A percentile compares a stretch with the other conserved stretches of the same genome.
Conservation (phyloP, 192 early-diverging fungal species). For the Backusella sp. region DNA sequence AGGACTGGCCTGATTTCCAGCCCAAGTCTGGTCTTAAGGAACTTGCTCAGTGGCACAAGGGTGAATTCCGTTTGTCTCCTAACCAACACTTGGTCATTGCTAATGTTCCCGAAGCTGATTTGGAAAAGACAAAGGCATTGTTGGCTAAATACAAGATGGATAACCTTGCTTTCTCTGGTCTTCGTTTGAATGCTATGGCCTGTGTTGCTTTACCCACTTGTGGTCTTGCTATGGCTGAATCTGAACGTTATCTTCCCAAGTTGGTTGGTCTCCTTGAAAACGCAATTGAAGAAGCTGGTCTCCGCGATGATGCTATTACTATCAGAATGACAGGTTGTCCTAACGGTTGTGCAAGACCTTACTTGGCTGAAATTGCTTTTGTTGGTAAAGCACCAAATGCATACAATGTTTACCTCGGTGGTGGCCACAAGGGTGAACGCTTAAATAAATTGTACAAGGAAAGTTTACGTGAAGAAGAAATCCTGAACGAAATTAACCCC, state of each 20-base stretch:
- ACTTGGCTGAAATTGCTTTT: conserved; percentile 92
- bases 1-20: conserved; percentile 71
- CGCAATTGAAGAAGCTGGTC: conserved; percentile 75
- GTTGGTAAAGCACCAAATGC: conserved; percentile 93
- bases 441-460: conserved; percentile 93
- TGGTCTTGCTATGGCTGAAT: conserved; percentile 95
- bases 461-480: conserved; percentile 85
- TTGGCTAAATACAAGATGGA: conserved; percentile 80
- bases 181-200: conserved; percentile 91
- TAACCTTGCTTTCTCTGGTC: conserved; percentile 75
- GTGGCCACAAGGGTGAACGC: conserved; percentile 81
- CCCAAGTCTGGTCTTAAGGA: conserved; percentile 78
- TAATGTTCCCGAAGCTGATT: conserved; percentile 70
- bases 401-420: conserved; percentile 96
- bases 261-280: conserved; percentile 80
- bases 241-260: conserved; percentile 90
- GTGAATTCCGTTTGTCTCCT: conserved; percentile 85
- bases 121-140: conserved; percentile 63
- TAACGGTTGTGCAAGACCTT: conserved; percentile 96
- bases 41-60: conserved; percentile 70
- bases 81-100: conserved; percentile 92
- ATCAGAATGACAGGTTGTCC: conserved; percentile 99
- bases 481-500: conserved; percentile 71
- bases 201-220: conserved; percentile 97
- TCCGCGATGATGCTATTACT: conserved; percentile 86